A percentile compares a stretch with the other conserved stretches of the same genome.
These are phyloP conservation scores for Phytopythium chamaehyphon DNA, from an alignment of 352 stramenopile species.

Conservation along the genomic window DNA sequence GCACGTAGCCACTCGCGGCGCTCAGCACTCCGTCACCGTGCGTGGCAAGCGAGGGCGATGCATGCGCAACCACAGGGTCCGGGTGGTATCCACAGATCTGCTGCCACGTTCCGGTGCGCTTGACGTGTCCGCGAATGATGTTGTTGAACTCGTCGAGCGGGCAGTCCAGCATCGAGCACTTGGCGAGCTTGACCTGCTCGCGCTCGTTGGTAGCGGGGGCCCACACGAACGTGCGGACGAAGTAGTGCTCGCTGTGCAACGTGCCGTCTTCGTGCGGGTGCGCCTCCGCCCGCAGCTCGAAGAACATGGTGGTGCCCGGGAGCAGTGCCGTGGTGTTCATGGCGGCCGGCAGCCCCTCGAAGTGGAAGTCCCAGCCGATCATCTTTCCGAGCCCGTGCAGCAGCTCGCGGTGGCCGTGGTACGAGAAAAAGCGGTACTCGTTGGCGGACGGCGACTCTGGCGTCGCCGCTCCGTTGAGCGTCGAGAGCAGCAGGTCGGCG, in stretches of 20 bases:
- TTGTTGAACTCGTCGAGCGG: slow-evolving; percentile 67
- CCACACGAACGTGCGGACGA: slow-evolving; percentile 75
- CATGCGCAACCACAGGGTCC: slow-evolving; percentile 13
- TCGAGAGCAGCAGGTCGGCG: slow-evolving; percentile 55
- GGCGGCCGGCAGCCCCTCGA: slow-evolving; percentile 56
- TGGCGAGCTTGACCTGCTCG: slow-evolving; percentile 67
- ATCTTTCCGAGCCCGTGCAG: slow-evolving; percentile 77
- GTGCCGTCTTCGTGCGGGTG: slow-evolving; percentile 14
- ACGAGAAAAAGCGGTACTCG: slow-evolving; percentile 78
- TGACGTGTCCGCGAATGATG: slow-evolving; percentile 70
- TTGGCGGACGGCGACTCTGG: slow-evolving; percentile 34
- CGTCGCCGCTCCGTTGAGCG: slow-evolving; percentile 48
- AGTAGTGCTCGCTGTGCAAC: slow-evolving; percentile 38
- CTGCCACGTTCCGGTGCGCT: slow-evolving; percentile 71
- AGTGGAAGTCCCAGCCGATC: slow-evolving; percentile 74
- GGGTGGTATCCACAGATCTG: slow-evolving; percentile 75
- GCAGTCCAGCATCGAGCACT: slow-evolving; percentile 72
- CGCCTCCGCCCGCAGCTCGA: slow-evolving; percentile 56
- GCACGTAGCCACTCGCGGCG: slow-evolving; percentile 26
- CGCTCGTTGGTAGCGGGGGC: slow-evolving; percentile 50
- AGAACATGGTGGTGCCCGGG: slow-evolving; percentile 78
- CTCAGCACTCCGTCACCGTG: slow-evolving; percentile 7
- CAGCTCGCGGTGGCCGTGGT: slow-evolving; percentile 78
- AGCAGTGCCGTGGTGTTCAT: slow-evolving; percentile 65
- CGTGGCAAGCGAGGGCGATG: slow-evolving; percentile 9